Conservation (phyloP, 108 stramenopile genomes). For the Cylindrotheca fusiformis region DNA sequence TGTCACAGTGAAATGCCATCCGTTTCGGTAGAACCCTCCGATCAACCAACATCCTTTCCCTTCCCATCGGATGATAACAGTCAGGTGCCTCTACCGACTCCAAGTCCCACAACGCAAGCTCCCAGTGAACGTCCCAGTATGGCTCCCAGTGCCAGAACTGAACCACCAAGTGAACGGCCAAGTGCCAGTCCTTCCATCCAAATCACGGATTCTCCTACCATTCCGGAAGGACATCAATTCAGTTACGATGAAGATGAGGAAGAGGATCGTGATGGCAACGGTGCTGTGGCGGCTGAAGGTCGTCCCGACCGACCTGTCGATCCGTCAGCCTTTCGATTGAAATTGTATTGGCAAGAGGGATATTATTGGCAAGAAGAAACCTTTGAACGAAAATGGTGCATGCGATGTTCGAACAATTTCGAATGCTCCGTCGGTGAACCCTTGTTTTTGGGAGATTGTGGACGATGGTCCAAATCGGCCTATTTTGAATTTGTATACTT, state of each 20-base stretch:
- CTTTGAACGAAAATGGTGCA: constrained; percentile 49
- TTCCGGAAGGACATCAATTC: background rate
- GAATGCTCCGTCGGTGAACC: background rate
- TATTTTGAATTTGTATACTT: background rate
- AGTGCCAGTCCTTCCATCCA: background rate
- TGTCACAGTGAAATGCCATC: constrained; percentile 36
- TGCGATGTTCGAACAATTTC: constrained; percentile 26
- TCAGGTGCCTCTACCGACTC: background rate
- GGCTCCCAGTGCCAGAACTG: background rate
- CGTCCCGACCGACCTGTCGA: background rate
- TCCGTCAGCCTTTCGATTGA: constrained; percentile 10
- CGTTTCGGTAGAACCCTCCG: constrained; percentile 27
- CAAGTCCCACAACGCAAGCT: background rate
- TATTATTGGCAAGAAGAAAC: constrained; percentile 61
- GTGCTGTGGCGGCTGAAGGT: background rate
- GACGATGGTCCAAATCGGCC: background rate
- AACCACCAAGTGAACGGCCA: background rate
- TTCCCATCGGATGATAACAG: background rate
- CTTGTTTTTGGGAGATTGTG: background rate
- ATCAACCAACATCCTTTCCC: constrained; percentile 11
- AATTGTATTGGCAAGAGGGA: constrained; percentile 52
- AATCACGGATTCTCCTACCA: background rate
- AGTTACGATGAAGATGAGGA: background rate
- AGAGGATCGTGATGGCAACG: background rate
- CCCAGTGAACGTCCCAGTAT: constrained; percentile 14